Base-by-base conservation (phyloP, 1,284 basidiomycete genomes). In the Malassezia furfur region DNA sequence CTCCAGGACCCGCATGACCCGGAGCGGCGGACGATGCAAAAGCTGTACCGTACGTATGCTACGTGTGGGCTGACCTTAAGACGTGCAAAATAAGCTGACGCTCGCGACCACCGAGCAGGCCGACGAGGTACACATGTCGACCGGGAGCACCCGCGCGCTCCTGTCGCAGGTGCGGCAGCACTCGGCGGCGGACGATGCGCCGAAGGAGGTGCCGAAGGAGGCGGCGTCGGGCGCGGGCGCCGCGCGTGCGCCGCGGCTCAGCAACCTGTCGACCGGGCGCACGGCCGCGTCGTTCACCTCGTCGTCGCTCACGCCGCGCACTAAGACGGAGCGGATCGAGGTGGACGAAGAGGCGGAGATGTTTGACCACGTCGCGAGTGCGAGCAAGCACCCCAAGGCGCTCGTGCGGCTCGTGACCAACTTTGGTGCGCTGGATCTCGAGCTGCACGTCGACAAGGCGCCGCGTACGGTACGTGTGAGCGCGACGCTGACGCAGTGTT, bases 281-380 rank as follows among this genome's bases (percentile, higher is more conserved):
- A 82, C 88, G 1, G 91, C 91, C 28, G 93, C 93, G 2, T 89
- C 89, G 1, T 78, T 98, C 46, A 99, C 94, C 0, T 91, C 88
- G 3, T 96, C 93, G 0, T 85, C 88, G 1, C 81, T 91, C 41
- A 87, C 88, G 62, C 85, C 90, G 5, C 83, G 85, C 52, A 84
- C 84, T 5, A 80, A 80, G 45, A 84, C 81, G 48, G 85, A 91
- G 49, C 84, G 87, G 59, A 82, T 91, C 3, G 78, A 91, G 22
- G 89, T 90, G 37, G 77, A 91, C 88, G 88, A 91, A 88, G 77
- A 91, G 90, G 69, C 82, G 86, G 43, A 85, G 85, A 52, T 91
- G 88, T 76, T 85, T 83, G 57, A 85, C 86, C 63, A 67, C 76
- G 79, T 90, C 30, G 91, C 50, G 19, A 19, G 47, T 3, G 40